Percentiles rank a stretch among this genome's conserved stretches.
Evolutionary conservation across 345 rosid genomes (phyloP).

Genomic region (Pistacia integerrima): DNA sequence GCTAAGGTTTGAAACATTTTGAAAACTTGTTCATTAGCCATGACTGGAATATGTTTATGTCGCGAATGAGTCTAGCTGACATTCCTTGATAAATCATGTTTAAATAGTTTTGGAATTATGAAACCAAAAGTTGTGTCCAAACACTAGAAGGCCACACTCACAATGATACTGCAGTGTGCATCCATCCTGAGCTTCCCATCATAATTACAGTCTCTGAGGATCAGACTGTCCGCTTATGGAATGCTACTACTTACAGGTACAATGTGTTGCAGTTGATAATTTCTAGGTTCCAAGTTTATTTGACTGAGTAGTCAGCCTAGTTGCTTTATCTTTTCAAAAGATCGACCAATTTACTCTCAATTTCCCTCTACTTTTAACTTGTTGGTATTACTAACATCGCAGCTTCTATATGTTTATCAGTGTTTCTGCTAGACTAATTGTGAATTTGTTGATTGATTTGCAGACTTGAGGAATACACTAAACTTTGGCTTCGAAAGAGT

Average conservation of each 20-base stretch:
- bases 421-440: background rate
- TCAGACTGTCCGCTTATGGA: conserved; percentile 83
- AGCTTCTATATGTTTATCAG: background rate
- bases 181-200: conserved; percentile 83
- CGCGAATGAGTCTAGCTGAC: background rate
- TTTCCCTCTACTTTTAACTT: background rate
- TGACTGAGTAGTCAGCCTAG: background rate
- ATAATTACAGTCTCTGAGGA: conserved; percentile 87
- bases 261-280: background rate
- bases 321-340: no score
- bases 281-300: background rate
- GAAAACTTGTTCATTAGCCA: background rate
- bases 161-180: conserved; percentile 83
- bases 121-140: conserved; percentile 85
- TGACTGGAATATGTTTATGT: background rate
- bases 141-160: conserved; percentile 83
- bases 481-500: conserved; percentile 86
- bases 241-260: conserved; percentile 76
- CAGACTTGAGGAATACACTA: conserved; percentile 36
- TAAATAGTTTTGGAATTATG: conserved; percentile 82
- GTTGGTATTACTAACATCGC: background rate
- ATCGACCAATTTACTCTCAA: background rate
- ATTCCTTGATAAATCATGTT: background rate
- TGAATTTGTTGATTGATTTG: background rate
- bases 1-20: conserved; percentile 75